Evolutionary conservation across 305 asterid genomes (phyloP).

Genomic region (Fraxinus sp.): DNA sequence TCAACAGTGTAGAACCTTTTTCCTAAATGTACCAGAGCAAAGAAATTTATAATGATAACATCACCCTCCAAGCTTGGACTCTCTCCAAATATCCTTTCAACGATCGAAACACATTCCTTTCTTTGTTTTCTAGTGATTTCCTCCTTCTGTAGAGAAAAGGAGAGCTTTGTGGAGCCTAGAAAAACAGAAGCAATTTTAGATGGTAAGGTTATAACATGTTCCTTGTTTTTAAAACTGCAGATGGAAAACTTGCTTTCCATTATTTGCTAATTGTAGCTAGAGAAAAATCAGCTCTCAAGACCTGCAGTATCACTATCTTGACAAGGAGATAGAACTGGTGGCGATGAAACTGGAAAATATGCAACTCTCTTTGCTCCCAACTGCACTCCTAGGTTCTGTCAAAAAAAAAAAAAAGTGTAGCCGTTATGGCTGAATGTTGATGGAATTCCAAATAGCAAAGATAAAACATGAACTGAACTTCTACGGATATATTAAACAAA

Average conservation of each 20-base stretch:
- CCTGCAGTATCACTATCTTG: conserved; percentile 37
- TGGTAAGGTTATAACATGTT: conserved; percentile 12
- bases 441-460: neutral
- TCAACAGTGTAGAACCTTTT: conserved; percentile 12
- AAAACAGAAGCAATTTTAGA: conserved; percentile 13
- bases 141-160: conserved; percentile 63
- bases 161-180: conserved; percentile 42
- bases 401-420: conserved; percentile 6
- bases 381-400: conserved; percentile 61
- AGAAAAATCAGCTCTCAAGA: conserved; percentile 23
- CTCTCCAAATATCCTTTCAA: conserved; percentile 72
- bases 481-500: neutral
- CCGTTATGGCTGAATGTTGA: conserved; percentile 8
- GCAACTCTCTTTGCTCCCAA: conserved; percentile 59
- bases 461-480: neutral
- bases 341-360: conserved; percentile 66
- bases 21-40: conserved; percentile 68
- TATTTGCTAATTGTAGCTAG: neutral
- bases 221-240: neutral
- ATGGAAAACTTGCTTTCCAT: conserved; percentile 2
- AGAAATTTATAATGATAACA: conserved; percentile 73
- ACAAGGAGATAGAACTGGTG: conserved; percentile 64
- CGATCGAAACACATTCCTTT: conserved; percentile 55
- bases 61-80: conserved; percentile 57
- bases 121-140: conserved; percentile 71